Evolutionary conservation across 2,329 filamentous ascomycete species (phyloP), one percentile per base, ranked within the genome.

Genomic region (Byssoonygena ceratinophila): DNA sequence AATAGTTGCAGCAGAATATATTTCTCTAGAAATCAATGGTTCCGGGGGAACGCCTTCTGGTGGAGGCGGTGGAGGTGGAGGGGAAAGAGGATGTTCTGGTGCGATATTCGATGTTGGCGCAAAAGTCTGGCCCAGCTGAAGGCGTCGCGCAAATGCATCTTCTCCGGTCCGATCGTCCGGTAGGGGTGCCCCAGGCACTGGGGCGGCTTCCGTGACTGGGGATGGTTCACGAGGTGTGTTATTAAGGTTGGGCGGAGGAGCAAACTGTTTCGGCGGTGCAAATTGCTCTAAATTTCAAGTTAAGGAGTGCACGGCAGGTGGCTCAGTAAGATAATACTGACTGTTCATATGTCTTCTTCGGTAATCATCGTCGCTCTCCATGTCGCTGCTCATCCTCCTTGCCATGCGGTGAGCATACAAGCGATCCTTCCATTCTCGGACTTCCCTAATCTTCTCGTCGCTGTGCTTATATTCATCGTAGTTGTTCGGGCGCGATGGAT

Each of bases 401-500:
- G 67, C 74, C 59, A 76, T 77, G 41, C 82, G 76, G 63, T 89
- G 85, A 12, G 81, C 80, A 66, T 92, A 90, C 12, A 95, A 74
- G 34, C 85, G 72, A 37, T 83, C 80, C 65, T 90, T 94, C 90
- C 90, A 96, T 61, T 94, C 88, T 53, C 80, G 77, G 2, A 89
- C 79, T 64, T 94, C 88, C 16, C 78, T 74, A 54, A 90, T 80
- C 64, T 87, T 84, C 69, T 94, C 89, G 54, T 94, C 87, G 62
- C 87, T 92, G 55, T 82, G 76, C 55, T 86, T 78, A 64, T 92
- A 96, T 63, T 91, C 85, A 52, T 90, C 85, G 46, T 91, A 85
- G 59, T 83, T 89, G 37, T 87, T 94, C 7, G 90, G 89, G 36
- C 85, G 75, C 9, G 84, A 75, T 0, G 88, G 87, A 62, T 95